phyloP scores from a whole-genome alignment of 2,329 filamentous ascomycete genomes.

The Ceratocystis eucalypticola region DNA sequence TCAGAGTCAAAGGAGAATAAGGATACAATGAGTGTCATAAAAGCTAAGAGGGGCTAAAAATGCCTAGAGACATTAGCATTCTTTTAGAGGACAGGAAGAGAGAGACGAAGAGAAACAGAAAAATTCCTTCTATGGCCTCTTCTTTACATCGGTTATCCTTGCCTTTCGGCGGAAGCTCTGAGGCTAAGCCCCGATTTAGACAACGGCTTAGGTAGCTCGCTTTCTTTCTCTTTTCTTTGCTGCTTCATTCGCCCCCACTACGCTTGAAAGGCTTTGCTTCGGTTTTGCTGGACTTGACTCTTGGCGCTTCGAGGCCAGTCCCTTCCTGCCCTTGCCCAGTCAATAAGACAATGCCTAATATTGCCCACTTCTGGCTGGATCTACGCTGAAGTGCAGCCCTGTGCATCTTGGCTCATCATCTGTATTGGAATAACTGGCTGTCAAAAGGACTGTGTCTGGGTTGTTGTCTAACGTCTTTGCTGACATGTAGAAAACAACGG shows the following conservation, averaged over 20 bases:
- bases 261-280: too few species aligned
- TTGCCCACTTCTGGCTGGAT: neutral
- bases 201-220: too few species aligned
- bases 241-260: too few species aligned
- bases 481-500: neutral
- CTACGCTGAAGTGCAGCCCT: neutral
- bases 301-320: too few species aligned
- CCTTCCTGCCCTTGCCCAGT: neutral
- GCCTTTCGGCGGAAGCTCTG: neutral
- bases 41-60: neutral
- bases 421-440: neutral
- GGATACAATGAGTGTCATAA: neutral
- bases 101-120: neutral
- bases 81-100: neutral
- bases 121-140: neutral
- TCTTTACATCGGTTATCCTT: neutral
- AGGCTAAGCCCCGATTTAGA: too few species aligned
- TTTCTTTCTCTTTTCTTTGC: too few species aligned
- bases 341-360: neutral
- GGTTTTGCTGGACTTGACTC: too few species aligned
- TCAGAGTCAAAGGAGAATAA: neutral
- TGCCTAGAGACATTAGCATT: neutral
- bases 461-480: neutral
- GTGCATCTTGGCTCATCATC: neutral
- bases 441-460: neutral